Evolutionary conservation across 768 basidiomycete species (phyloP), one percentile per base, ranked within the genome.

Genomic region (Sutorius australiensis): DNA sequence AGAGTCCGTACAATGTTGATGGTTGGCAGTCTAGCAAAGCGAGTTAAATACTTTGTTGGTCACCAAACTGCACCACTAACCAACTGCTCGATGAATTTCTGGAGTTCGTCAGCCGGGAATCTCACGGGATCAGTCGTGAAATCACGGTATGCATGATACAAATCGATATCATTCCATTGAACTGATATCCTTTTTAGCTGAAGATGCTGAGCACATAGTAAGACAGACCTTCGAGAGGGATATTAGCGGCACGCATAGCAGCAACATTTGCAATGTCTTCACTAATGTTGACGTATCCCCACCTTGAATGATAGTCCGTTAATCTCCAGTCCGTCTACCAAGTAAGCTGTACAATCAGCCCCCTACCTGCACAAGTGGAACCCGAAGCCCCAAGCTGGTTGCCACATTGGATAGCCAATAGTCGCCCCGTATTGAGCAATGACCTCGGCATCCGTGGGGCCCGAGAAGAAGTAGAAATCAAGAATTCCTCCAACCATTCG

Each of bases 131-230:
- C 86, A 7, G 77, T 68, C 5, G 87, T 89, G 57, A 87, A 87
- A 66, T 86, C 86, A 14, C 87, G 76, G 33, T 77, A 73, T 27
- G 84, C 80, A 58, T 86, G 81, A 58, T 86, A 88, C 48, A 88
- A 56, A 67, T 89, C 86, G 54, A 89, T 86, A 58, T 88, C 87
- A 61, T 84, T 87, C 87, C 87, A 89, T 77, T 86, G 86, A 40
- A 82, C 84, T 85, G 33, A 17, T 27, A 12, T 17, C 0, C 16
- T 17, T 14, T 51, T 66, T 6, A 55, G 33, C 11, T 17, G 10
- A 28, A 17, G 24, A 10, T 24, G 44, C 32, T 1, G 5, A 24
- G 3, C 32, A 16, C 10, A 28, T 24, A 27, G 56, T 13, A 33
- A 44, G 49, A 54, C 59, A 41, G 24, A 82, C 82, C 81, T 79